Evolutionary conservation across 805 yeast species (phyloP).

Genomic region (Naumovozyma baii): DNA sequence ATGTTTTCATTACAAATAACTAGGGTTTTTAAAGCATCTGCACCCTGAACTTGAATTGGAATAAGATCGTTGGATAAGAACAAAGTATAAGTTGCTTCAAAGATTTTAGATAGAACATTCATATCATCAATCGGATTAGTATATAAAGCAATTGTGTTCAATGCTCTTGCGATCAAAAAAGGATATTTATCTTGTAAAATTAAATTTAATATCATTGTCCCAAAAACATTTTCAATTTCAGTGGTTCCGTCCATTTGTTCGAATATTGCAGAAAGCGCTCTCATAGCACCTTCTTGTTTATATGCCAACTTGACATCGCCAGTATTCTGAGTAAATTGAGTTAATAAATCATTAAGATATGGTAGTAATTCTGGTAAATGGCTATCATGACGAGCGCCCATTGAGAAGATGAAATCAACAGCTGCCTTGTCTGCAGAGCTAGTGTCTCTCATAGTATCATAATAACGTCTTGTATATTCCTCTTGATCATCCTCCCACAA

Average conservation of each 20-base stretch:
- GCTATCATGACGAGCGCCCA: slow-evolving; percentile 46
- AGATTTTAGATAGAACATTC: slow-evolving; percentile 33
- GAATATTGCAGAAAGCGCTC: slow-evolving; percentile 68
- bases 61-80: slow-evolving; percentile 35
- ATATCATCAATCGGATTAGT: slow-evolving; percentile 30
- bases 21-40: slow-evolving; percentile 77
- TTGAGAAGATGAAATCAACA: slow-evolving; percentile 58
- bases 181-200: slow-evolving; percentile 43
- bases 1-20: slow-evolving; percentile 55
- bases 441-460: slow-evolving; percentile 55
- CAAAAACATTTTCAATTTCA: slow-evolving; percentile 52
- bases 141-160: slow-evolving; percentile 44
- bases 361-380: slow-evolving; percentile 44
- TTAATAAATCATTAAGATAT: slow-evolving; percentile 44
- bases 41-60: slow-evolving; percentile 79
- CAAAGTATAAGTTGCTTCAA: slow-evolving; percentile 33
- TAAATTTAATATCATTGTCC: slow-evolving; percentile 53
- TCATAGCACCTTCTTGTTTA: slow-evolving; percentile 71
- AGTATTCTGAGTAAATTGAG: slow-evolving; percentile 27
- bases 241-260: slow-evolving; percentile 23
- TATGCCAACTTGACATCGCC: slow-evolving; percentile 37
- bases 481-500: slow-evolving; percentile 71
- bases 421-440: slow-evolving; percentile 75
- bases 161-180: slow-evolving; percentile 63
- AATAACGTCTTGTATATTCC: slow-evolving; percentile 67